Base-by-base conservation (phyloP, 2,329 filamentous ascomycete genomes). In the Pseudogymnoascus pannorum region DNA sequence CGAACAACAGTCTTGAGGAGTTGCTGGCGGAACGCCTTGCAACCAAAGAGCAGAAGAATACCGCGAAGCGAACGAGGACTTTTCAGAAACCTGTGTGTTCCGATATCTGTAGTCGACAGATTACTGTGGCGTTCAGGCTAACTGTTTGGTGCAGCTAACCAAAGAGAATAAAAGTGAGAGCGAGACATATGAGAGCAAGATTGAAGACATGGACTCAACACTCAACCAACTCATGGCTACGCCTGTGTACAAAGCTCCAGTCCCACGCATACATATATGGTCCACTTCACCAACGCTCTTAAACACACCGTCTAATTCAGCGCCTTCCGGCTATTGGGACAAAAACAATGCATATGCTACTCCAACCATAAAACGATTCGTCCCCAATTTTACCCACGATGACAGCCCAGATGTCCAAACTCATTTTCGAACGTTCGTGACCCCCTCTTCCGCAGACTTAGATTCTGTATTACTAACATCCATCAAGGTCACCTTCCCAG, bases 11-110 rank as follows among this genome's bases (percentile, higher is more conserved):
- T 31, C 84, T 97, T 61, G 85, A 89, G 64, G 78, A 79, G 57
- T 77, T 96, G 62, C 84, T 97, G 67, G 86, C 89, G 3, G 87
- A 93, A 63, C 83, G 93, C 22, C 85, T 95, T 79, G 83, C 80
- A 58, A 81, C 86, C 62, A 96, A 94, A 72, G 87, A 92, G 69
- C 79, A 81, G 70, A 91, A 86, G 72, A 84, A 84, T 67, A 73
- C 77, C 18, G 61, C 65, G 11, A 70, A 68, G 59, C 57, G 58
- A 31, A 44, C 33, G 35, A 42, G 58, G 57, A 29, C 20, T 12
- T 36, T 31, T 2, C 38, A 36, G 16, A 51, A 29, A 18, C 33
- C 58, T 48, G 58, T 60, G 18, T 14, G 58, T 60, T 26, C 16
- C 12, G 7, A 29, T 18, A 54, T 42, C 58, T 54, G 8, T 18